Evolutionary conservation across 1,284 basidiomycete genomes (phyloP), one percentile per base, ranked within the genome.

Genomic region (Takashimella koratensis): DNA sequence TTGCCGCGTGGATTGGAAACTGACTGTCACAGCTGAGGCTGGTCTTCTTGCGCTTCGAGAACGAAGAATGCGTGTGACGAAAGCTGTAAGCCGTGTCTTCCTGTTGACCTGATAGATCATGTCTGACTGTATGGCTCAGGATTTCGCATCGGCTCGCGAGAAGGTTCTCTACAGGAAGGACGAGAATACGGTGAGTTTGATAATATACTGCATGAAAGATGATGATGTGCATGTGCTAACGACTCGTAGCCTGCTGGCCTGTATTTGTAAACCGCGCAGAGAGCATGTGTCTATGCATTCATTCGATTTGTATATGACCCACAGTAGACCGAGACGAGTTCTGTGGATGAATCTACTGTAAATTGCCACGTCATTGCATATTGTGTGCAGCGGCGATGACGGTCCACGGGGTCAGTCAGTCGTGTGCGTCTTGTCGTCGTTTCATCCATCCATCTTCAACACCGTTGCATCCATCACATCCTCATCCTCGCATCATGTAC

Each of bases 1-100:
- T n/a, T n/a, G n/a, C 19, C 30, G 16, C 30, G 30, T 36, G 30
- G 16, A 36, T 8, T 8, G 30, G 16, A 16, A 36, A 36, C 30
- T 36, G 30, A 36, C 30, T 16, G 39, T 13, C 20, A 26, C 45
- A 74, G 71, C 96, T 3, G 96, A 99, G 75, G 96, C 96, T 19
- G 96, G 96, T 67, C 76, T 99, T 51, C 80, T 98, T 48, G 96
- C 96, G 4, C 79, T 98, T 60, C 82, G 96, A 63, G 96, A 99
- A 77, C 82, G 96, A 56, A 82, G 96, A 53, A 98, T 98, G 95
- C 82, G 91, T 59, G 95, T 98, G 12, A 97, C 88, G 36, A 98
- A 98, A 78, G 82, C 80, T 16, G 70, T 72, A 25, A 54, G 69
- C 27, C 21, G 30, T 27, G 20, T n/a, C n/a, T n/a, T n/a, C n/a